Evolutionary conservation across 2,329 filamentous ascomycete species (phyloP).

Genomic region (Diaporthe longicolla): DNA sequence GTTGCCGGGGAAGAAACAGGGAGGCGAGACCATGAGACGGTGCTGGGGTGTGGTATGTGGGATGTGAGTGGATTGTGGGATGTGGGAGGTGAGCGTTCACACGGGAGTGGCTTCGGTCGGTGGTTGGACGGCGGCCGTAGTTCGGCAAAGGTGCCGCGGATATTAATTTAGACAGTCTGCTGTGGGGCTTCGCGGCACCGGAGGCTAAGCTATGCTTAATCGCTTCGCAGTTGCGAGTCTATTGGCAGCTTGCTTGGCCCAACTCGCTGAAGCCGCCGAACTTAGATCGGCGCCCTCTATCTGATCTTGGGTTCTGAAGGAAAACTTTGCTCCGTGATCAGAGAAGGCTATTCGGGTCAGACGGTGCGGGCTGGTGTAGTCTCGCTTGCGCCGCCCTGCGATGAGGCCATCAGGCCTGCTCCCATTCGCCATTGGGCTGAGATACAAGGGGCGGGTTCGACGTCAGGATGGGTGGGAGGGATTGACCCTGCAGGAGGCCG

Average conservation of each 20-base stretch:
- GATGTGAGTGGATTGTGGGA: constrained; percentile 2
- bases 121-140: not conserved
- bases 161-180: constrained; percentile 14
- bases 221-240: constrained; percentile 3
- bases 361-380: not conserved
- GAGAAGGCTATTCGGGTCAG: not conserved
- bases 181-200: not conserved
- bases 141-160: constrained; percentile 29
- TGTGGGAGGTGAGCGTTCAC: not conserved
- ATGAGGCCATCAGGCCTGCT: constrained; percentile 2
- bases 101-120: constrained; percentile 16
- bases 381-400: not conserved
- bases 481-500: constrained; percentile 13
- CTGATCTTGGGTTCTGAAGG: not conserved
- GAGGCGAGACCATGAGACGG: constrained; percentile 23
- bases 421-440: constrained; percentile 1
- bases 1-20: constrained; percentile 29
- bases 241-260: not conserved
- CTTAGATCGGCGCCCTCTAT: not conserved
- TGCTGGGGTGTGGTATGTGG: constrained; percentile 2
- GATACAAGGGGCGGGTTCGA: constrained; percentile 34
- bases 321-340: not conserved
- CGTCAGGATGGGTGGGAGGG: constrained; percentile 9
- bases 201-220: constrained; percentile 29
- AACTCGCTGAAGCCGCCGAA: not conserved